A percentile compares a stretch with the other conserved stretches of the same genome.
phyloP scores from a whole-genome alignment of 805 yeast species.

The Tetrapisispora arboricola region DNA sequence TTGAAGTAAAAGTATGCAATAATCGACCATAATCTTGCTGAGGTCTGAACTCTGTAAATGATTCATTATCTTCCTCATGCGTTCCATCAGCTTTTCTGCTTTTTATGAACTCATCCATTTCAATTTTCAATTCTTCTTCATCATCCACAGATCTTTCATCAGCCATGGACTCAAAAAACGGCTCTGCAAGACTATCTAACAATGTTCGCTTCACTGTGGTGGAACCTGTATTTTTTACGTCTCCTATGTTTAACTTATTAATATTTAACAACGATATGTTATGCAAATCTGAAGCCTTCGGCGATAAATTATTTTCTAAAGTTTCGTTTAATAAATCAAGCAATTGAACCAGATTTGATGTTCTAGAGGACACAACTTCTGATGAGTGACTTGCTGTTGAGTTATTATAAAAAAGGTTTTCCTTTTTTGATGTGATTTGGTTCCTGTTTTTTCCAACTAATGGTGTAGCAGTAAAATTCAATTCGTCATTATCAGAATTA shows the following conservation, averaged over 20 bases:
- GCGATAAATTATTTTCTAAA: conserved; percentile 22
- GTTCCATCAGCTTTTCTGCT: background rate
- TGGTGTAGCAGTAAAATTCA: background rate
- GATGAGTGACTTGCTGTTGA: conserved; percentile 7
- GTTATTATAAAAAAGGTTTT: conserved; percentile 6
- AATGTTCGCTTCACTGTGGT: conserved; percentile 18
- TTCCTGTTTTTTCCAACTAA: background rate
- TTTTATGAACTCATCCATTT: conserved; percentile 5
- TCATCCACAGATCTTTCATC: conserved; percentile 11
- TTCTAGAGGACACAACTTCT: conserved; percentile 17
- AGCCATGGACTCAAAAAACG: conserved; percentile 24
- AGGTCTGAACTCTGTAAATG: conserved; percentile 7
- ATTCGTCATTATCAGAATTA: background rate
- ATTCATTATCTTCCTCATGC: conserved; percentile 2
- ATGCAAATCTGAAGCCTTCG: conserved; percentile 25
- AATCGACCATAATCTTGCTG: conserved; percentile 32
- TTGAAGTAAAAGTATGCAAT: conserved; percentile 55
- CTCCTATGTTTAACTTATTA: conserved; percentile 22
- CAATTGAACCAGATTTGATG: conserved; percentile 21
- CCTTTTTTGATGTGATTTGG: background rate
- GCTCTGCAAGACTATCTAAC: conserved; percentile 28
- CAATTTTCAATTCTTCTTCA: conserved; percentile 11
- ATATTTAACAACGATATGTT: conserved; percentile 26
- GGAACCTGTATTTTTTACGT: conserved; percentile 6
- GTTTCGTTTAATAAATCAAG: conserved; percentile 25